phyloP scores from a whole-genome alignment of 1,284 basidiomycete genomes.

The Tylopilus sp. region DNA sequence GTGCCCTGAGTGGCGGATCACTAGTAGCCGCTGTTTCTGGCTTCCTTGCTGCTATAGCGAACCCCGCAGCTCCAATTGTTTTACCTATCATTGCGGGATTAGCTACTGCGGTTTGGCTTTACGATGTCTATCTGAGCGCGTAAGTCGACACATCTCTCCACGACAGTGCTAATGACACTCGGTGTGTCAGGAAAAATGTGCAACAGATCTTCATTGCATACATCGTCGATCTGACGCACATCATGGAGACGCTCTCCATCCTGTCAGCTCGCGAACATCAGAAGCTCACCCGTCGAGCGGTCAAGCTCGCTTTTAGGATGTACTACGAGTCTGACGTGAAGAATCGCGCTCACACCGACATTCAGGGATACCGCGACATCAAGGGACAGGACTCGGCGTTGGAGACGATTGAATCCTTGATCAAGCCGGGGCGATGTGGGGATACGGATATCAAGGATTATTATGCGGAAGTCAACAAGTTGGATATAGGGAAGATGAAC shows the following conservation, averaged over 20 bases:
- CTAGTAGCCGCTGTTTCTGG: not conserved
- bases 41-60: not conserved
- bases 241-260: slow-evolving; percentile 7
- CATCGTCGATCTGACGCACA: not conserved
- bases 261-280: not conserved
- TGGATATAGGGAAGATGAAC: not conserved
- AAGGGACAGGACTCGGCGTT: not conserved
- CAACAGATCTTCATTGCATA: not conserved
- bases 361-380: not conserved
- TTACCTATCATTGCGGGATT: not conserved
- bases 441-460: not conserved
- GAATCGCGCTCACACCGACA: not conserved
- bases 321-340: not conserved
- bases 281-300: not conserved
- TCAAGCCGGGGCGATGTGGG: not conserved
- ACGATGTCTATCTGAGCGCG: not conserved
- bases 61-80: slow-evolving; percentile 3
- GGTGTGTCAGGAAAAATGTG: not conserved
- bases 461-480: not conserved
- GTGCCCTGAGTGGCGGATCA: not conserved
- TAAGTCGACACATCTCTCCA: not conserved
- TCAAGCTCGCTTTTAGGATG: not conserved
- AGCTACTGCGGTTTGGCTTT: not conserved
- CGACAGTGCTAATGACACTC: not conserved
- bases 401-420: slow-evolving; percentile 3